Evolutionary conservation across 805 yeast species (phyloP), one percentile per base, ranked within the genome.

Genomic region (Pichia cephalocereana): DNA sequence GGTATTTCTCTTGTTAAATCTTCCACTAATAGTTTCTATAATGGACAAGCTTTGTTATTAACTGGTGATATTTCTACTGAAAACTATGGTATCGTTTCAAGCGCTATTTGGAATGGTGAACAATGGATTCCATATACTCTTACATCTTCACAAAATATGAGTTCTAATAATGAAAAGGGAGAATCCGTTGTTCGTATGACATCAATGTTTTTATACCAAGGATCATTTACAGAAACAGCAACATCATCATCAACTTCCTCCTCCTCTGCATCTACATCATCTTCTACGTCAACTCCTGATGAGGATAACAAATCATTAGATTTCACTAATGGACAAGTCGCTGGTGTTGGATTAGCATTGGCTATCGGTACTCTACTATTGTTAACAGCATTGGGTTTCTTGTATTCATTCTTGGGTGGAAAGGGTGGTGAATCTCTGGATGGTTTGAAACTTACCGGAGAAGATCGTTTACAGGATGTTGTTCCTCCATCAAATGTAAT

Each of bases 51-150:
- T 0, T 61, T 87, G 26, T 56, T 82, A 27, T 74, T 82, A 2
- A 66, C 84, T 4, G 96, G 96, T 37, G 54, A 61, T 28, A 68
- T 86, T 41, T 59, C 64, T 5, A 58, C 84, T 38, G 54, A 64
- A 3, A 61, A 61, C 2, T 79, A 74, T 57, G 93, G 90, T 0
- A 59, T 65, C 27, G 79, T 76, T 3, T 76, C 80, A 38, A 70
- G 79, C 28, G 91, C 90, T 0, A 64, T 77, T 30, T 86, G 63
- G 64, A 79, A 86, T 58, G 89, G 95, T 1, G 54, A 67, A 0
- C 44, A 55, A 8, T 88, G 96, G 95, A 57, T 66, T 31, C 95
- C 96, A 12, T 77, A 72, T 49, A 59, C 79, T 3, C 75, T 75
- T 51, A 65, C 84, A 23, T 23, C 26, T 1, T 63, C 72, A 0